Conservation (phyloP, 495 filamentous ascomycete species). For the Pyronema omphalodes region DNA sequence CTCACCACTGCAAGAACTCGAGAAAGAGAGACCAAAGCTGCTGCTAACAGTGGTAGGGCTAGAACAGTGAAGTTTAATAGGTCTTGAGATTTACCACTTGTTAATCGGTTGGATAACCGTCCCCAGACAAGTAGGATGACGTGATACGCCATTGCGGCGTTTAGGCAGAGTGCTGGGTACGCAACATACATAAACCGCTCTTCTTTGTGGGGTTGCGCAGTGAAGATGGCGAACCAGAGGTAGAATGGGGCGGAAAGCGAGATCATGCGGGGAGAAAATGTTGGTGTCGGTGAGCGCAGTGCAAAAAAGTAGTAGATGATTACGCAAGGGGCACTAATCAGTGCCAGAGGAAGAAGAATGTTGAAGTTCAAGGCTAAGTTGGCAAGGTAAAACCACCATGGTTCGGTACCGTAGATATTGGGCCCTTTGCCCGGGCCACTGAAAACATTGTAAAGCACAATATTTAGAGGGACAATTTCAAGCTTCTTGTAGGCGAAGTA, state of each 20-base stretch:
- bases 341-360: conserved; percentile 69
- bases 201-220: conserved; percentile 87
- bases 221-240: conserved; percentile 85
- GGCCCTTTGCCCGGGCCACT: conserved; percentile 59
- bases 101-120: conserved; percentile 26
- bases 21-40: conserved; percentile 44
- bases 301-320: conserved; percentile 5
- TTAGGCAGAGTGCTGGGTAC: conserved; percentile 83
- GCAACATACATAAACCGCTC: conserved; percentile 97
- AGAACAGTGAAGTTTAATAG: conserved; percentile 36
- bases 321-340: conserved; percentile 35
- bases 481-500: conserved; percentile 65
- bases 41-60: conserved; percentile 30
- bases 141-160: conserved; percentile 73
- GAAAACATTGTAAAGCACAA: conserved; percentile 89
- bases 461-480: conserved; percentile 70
- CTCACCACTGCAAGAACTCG: conserved; percentile 65
- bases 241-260: conserved; percentile 65
- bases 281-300: neutral
- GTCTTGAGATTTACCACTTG: conserved; percentile 34
- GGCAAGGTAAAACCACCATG: conserved; percentile 89
- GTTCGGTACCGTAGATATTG: conserved; percentile 87
- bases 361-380: conserved; percentile 94
- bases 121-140: conserved; percentile 55
- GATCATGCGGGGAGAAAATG: conserved; percentile 25